Evolutionary conservation across 257 asterid genomes (phyloP), one percentile per base, ranked within the genome.

Genomic region (Verbena officinalis): DNA sequence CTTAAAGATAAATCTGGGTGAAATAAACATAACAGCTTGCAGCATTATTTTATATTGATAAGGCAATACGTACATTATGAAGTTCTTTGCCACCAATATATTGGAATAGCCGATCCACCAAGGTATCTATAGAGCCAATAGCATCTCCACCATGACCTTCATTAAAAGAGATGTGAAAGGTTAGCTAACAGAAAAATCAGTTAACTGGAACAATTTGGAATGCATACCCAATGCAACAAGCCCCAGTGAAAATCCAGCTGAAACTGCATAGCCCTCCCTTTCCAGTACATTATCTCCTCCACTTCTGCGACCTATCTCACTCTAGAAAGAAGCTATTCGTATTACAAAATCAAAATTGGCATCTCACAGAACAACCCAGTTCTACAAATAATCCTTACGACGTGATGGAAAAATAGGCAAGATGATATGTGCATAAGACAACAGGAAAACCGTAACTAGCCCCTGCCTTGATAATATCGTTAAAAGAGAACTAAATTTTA

Each of bases 251-350:
- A 87, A 88, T 74, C 99, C 99, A 3, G 97, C 97, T 53, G 99
- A 85, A 84, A 88, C 92, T 57, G 97, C 90, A 80, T 93, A 93
- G 33, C 97, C 99, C 83, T 93, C 99, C 82, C 99, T 86, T 75
- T 93, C 99, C 73, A 84, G 97, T 67, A 90, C 99, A 77, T 93
- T 90, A 70, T 93, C 99, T 65, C 99, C 97, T 75, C 97, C 97
- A 82, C 99, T 93, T 83, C 99, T 88, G 56, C 97, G 97, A 42
- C 99, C 95, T 46, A 93, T 88, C 81, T 93, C 99, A 80, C 89
- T 85, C 97, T 93, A 87, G 62, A 67, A 69, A 70, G 53, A 75
- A 63, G 48, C 45, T 31, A 24, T 12, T 22, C 17, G 19, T 27
- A 57, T 62, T 58, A 49, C 14, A 46, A 45, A 40, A 51, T 16